These are phyloP conservation scores for Lactuca saligna DNA, from an alignment of 129 eudicot species.

Conservation along the genomic window DNA sequence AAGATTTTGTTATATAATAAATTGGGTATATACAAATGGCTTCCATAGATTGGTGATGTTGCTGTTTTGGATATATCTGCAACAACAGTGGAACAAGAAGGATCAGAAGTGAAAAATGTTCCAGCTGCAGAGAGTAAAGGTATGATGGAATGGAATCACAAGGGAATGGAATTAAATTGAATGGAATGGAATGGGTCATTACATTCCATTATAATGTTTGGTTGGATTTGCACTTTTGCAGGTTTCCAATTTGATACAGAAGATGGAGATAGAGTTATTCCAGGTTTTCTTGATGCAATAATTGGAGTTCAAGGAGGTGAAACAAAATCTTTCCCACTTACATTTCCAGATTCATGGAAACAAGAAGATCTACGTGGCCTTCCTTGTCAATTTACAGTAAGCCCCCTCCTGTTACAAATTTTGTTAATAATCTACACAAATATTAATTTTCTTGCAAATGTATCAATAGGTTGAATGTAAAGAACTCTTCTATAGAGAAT, in stretches of 20 bases:
- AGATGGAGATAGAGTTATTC: conserved; percentile 80
- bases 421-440: background rate
- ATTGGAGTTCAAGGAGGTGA: conserved; percentile 80
- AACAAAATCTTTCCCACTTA: conserved; percentile 83
- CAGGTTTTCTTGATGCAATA: conserved; percentile 82
- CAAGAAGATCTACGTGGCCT: conserved; percentile 95
- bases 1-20: background rate
- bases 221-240: conserved; percentile 61
- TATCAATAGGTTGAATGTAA: conserved; percentile 81
- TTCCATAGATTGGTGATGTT: conserved; percentile 84
- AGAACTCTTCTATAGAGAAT: conserved; percentile 87
- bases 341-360: conserved; percentile 88
- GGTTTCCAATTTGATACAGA: conserved; percentile 93
- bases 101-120: conserved; percentile 60
- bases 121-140: conserved; percentile 99
- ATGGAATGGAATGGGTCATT: background rate
- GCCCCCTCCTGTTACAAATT: conserved; percentile 19
- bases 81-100: conserved; percentile 70
- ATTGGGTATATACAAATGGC: background rate
- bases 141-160: background rate
- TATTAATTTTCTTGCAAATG: background rate
- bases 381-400: conserved; percentile 84
- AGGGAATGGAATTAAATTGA: no score
- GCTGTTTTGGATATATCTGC: conserved; percentile 93
- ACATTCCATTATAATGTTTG: background rate